phyloP scores from a whole-genome alignment of 1,284 basidiomycete species.

The Mrakiaceae sp. region DNA sequence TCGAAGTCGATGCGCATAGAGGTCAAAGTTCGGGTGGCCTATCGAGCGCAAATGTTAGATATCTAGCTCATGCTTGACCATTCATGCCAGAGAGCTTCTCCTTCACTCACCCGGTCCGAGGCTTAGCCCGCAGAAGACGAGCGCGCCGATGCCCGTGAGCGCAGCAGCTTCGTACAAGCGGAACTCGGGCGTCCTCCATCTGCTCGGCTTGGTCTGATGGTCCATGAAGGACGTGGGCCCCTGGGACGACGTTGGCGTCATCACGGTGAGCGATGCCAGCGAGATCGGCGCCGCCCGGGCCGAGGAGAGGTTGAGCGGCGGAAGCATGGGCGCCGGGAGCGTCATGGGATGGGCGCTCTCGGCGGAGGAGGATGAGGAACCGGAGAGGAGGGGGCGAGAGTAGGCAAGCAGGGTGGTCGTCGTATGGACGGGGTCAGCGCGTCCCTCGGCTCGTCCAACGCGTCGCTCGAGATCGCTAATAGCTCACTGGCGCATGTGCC shows the following conservation, averaged over 20 bases:
- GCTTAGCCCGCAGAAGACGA: slow-evolving; percentile 68
- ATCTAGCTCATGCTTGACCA: not conserved
- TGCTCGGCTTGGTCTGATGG: not conserved
- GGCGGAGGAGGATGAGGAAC: too few species aligned
- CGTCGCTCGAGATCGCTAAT: too few species aligned
- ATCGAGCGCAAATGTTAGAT: slow-evolving; percentile 36
- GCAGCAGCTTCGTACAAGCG: slow-evolving; percentile 59
- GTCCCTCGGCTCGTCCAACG: too few species aligned
- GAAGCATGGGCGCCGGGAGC: too few species aligned
- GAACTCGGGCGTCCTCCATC: slow-evolving; percentile 55
- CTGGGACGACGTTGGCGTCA: slow-evolving; percentile 2
- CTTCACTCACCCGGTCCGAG: slow-evolving; percentile 57
- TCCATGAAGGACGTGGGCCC: not conserved
- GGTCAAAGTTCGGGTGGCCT: slow-evolving; percentile 58
- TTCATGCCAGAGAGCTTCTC: not conserved
- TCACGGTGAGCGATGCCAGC: slow-evolving; percentile 5
- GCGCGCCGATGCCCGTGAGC: slow-evolving; percentile 53
- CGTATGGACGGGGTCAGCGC: too few species aligned
- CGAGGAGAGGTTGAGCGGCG: too few species aligned
- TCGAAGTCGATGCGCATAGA: slow-evolving; percentile 24
- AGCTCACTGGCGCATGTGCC: too few species aligned
- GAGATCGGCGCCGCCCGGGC: not conserved
- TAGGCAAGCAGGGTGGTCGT: too few species aligned
- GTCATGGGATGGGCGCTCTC: too few species aligned
- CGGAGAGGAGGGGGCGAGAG: too few species aligned